phyloP scores from a whole-genome alignment of 2,329 filamentous ascomycete species.

The Apiospora saccharicola region DNA sequence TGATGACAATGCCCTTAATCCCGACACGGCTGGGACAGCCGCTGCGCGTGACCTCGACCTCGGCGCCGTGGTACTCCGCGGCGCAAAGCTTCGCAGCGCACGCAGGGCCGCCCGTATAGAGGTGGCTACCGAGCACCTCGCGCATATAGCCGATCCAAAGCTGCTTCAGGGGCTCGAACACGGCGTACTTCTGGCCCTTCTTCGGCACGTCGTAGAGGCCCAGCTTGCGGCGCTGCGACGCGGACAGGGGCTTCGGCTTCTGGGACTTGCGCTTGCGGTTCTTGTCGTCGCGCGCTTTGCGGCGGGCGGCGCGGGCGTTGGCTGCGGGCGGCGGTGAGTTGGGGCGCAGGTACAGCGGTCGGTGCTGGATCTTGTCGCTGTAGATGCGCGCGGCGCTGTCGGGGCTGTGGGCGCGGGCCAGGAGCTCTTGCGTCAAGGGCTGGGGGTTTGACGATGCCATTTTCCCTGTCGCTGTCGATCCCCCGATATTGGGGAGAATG shows the following conservation, averaged over 20 bases:
- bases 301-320: conserved; percentile 61
- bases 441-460: conserved; percentile 36
- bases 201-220: conserved; percentile 79
- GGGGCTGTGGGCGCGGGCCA: conserved; percentile 81
- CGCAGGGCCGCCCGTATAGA: conserved; percentile 61
- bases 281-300: conserved; percentile 57
- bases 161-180: conserved; percentile 78
- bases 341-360: conserved; percentile 79
- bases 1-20: conserved; percentile 83
- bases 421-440: conserved; percentile 67
- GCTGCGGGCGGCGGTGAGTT: conserved; percentile 70
- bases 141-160: conserved; percentile 88
- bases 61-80: conserved; percentile 90
- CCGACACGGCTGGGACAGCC: conserved; percentile 84
- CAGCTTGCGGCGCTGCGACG: conserved; percentile 76
- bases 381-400: conserved; percentile 75
- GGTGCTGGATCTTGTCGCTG: conserved; percentile 82
- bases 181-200: conserved; percentile 71
- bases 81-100: conserved; percentile 79
- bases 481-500: conserved; percentile 40
- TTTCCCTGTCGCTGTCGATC: neutral
- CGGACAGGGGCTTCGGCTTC: conserved; percentile 75
- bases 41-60: conserved; percentile 83
- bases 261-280: conserved; percentile 53
- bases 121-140: conserved; percentile 74